These are phyloP conservation scores for Yarrowia bubula DNA, from an alignment of 805 yeast species.

Conservation along the genomic window DNA sequence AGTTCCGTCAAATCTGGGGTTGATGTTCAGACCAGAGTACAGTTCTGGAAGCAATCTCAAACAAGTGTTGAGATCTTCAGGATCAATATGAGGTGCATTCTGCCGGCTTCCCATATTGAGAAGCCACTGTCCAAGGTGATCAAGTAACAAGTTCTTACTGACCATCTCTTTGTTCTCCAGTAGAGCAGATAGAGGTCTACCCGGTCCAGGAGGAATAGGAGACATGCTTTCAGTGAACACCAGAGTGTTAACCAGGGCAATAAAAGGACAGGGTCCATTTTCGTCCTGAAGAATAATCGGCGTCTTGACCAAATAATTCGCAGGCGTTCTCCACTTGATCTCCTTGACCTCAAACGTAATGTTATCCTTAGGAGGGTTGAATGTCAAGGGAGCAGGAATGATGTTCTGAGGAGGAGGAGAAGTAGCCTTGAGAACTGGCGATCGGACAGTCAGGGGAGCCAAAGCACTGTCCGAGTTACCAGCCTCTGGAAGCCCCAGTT, in stretches of 20 bases:
- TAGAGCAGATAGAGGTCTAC: not conserved
- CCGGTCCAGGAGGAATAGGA: slow-evolving; percentile 1
- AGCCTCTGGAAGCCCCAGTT: not conserved
- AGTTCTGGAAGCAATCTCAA: slow-evolving; percentile 59
- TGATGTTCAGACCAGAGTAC: slow-evolving; percentile 67
- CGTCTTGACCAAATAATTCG: not conserved
- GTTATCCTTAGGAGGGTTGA: slow-evolving; percentile 20
- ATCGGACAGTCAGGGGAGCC: slow-evolving; percentile 10
- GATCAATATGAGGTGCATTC: slow-evolving; percentile 28
- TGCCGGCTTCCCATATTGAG: not conserved
- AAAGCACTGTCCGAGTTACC: not conserved
- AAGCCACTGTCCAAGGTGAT: slow-evolving; percentile 16
- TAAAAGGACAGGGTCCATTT: slow-evolving; percentile 86
- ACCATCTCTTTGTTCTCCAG: slow-evolving; percentile 19
- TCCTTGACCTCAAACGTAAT: slow-evolving; percentile 6
- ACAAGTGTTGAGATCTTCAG: slow-evolving; percentile 44
- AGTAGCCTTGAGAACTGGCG: not conserved
- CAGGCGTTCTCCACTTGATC: slow-evolving; percentile 18
- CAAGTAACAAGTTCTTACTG: slow-evolving; percentile 10
- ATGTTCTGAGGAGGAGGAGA: not conserved
- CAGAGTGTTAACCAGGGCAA: slow-evolving; percentile 72
- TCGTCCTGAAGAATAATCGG: slow-evolving; percentile 66
- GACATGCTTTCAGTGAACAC: slow-evolving; percentile 44
- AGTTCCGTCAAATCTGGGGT: slow-evolving; percentile 65
- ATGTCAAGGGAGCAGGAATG: slow-evolving; percentile 7